A percentile compares a stretch with the other conserved stretches of the same genome.
phyloP scores from a whole-genome alignment of 1,284 basidiomycete species.

The Microbotryum saponariae region DNA sequence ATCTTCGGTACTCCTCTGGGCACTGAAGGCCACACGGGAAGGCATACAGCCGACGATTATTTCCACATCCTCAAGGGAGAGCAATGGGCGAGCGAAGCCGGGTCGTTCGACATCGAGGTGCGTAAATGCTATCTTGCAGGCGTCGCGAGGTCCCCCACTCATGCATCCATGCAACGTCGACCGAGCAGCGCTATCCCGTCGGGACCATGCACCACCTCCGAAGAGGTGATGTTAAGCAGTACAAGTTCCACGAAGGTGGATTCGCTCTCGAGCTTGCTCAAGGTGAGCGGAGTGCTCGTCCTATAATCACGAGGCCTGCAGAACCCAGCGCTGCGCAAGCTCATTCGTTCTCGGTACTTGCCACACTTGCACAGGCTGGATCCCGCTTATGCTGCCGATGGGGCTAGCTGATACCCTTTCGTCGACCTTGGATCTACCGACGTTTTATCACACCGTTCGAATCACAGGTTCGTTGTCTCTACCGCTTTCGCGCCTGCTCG shows the following conservation, averaged over 20 bases:
- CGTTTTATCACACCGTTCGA: constrained; percentile 68
- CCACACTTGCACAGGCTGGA: constrained; percentile 38
- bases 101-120: constrained; percentile 68
- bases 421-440: constrained; percentile 81
- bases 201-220: constrained; percentile 78
- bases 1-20: constrained; percentile 94
- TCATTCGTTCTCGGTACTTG: neutral
- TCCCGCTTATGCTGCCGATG: constrained; percentile 58
- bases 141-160: neutral
- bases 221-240: constrained; percentile 83
- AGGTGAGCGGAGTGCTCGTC: constrained; percentile 49
- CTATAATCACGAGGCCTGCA: neutral
- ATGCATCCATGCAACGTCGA: neutral
- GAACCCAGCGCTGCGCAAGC: neutral
- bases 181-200: constrained; percentile 55
- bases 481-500: neutral
- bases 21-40: constrained; percentile 88
- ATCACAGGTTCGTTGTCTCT: constrained; percentile 53
- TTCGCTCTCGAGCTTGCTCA: constrained; percentile 92
- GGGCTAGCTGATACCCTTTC: constrained; percentile 77
- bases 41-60: constrained; percentile 95
- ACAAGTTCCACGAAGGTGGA: constrained; percentile 91
- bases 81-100: constrained; percentile 82
- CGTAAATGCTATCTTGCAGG: constrained; percentile 12
- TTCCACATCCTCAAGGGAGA: constrained; percentile 91